Evolutionary conservation across 2,329 filamentous ascomycete species (phyloP).

Genomic region (Paecilomyces fulvus): DNA sequence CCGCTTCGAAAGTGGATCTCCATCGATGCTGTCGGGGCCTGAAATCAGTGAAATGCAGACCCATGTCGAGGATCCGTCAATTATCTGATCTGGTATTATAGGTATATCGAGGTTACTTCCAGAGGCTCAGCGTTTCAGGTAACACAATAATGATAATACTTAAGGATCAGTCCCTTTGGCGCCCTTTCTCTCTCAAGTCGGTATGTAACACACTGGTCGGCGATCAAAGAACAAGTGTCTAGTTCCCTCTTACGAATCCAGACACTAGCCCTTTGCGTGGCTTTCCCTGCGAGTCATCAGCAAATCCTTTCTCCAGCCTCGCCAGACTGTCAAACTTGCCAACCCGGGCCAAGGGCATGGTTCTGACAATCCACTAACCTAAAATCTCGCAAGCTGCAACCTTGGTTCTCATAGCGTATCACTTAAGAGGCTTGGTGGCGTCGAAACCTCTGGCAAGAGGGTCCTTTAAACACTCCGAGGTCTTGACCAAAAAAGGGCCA

Average conservation of each 20-base stretch:
- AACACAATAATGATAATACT: background rate
- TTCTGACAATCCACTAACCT: background rate
- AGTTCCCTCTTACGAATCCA: background rate
- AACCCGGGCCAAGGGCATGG: background rate
- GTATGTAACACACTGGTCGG: background rate
- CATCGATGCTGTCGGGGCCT: background rate
- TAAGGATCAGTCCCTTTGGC: background rate
- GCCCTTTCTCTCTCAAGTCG: background rate
- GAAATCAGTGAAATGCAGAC: constrained; percentile 1
- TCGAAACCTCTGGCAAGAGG: background rate
- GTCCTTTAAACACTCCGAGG: background rate
- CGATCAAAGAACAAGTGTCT: background rate
- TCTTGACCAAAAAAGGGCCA: background rate
- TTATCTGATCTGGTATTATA: background rate
- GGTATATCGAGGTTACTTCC: background rate
- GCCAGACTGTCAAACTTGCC: background rate
- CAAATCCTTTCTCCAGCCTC: background rate
- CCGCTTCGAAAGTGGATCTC: constrained; percentile 9
- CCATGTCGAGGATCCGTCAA: background rate
- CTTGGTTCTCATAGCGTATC: background rate
- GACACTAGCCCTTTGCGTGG: background rate
- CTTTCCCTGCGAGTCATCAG: background rate
- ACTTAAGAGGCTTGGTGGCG: background rate
- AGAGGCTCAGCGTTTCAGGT: background rate
- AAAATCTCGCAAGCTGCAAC: background rate